A percentile compares a stretch with the other conserved stretches of the same genome.
Evolutionary conservation across 768 basidiomycete species (phyloP).

Genomic region (Naematelia encephala): DNA sequence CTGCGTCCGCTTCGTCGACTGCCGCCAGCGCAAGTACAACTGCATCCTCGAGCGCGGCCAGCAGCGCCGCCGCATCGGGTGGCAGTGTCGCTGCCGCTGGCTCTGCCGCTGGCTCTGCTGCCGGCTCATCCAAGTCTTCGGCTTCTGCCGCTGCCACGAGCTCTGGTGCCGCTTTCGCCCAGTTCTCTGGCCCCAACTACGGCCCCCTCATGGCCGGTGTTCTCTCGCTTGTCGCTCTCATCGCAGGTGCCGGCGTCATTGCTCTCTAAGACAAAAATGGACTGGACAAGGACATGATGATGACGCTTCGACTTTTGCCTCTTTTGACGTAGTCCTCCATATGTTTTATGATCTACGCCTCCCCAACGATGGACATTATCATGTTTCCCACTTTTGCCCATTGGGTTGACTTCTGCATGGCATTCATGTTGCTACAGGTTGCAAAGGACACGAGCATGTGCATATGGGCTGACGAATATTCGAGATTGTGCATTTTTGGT

Average conservation of each 20-base stretch:
- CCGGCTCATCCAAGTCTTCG: constrained; percentile 8
- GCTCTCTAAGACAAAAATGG: constrained; percentile 31
- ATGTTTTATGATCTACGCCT: constrained; percentile 2
- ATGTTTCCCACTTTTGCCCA: too few relatives aligned
- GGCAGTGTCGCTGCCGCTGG: constrained; percentile 7
- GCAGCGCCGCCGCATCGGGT: constrained; percentile 16
- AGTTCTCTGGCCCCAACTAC: constrained; percentile 22
- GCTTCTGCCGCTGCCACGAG: constrained; percentile 14
- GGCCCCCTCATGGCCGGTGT: constrained; percentile 24
- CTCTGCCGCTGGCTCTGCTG: constrained; percentile 5
- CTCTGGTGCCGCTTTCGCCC: constrained; percentile 14
- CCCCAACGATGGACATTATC: not conserved
- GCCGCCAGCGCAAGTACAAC: constrained; percentile 4
- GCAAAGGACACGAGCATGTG: too few relatives aligned
- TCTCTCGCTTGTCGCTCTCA: constrained; percentile 25
- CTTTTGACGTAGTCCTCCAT: constrained; percentile 1
- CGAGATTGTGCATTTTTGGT: too few relatives aligned
- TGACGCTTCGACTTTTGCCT: not conserved
- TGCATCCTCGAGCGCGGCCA: constrained; percentile 6
- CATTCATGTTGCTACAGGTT: too few relatives aligned
- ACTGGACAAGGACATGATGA: not conserved
- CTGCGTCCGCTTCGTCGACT: constrained; percentile 17
- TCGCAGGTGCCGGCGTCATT: constrained; percentile 40
- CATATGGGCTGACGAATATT: too few relatives aligned
- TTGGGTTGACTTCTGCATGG: not conserved